Evolutionary conservation across 345 rosid species (phyloP).

Genomic region (Bruguiera parviflora): DNA sequence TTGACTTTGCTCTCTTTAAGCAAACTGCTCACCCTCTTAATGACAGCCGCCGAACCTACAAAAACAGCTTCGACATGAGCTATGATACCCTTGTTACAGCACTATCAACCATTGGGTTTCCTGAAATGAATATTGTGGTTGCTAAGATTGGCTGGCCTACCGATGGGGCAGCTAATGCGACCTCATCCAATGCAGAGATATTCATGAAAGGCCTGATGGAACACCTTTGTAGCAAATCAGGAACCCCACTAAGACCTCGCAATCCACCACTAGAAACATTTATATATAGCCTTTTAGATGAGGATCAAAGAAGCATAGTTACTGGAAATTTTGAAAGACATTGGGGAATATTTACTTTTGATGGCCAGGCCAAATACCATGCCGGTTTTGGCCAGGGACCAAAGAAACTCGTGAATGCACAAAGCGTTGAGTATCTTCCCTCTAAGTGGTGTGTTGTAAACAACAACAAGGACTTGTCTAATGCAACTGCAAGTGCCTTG

Average conservation of each 20-base stretch:
- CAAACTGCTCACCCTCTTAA: slow-evolving; percentile 45
- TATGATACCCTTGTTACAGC: slow-evolving; percentile 63
- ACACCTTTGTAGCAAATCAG: slow-evolving; percentile 60
- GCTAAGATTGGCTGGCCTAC: slow-evolving; percentile 94
- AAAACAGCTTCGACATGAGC: slow-evolving; percentile 72
- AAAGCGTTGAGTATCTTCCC: slow-evolving; percentile 67
- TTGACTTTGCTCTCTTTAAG: slow-evolving; percentile 67
- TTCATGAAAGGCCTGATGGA: slow-evolving; percentile 62
- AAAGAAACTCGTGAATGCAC: slow-evolving; percentile 56
- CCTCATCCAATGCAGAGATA: slow-evolving; percentile 45
- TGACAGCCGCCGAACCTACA: slow-evolving; percentile 58
- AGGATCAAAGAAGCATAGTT: slow-evolving; percentile 54
- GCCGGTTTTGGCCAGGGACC: slow-evolving; percentile 55
- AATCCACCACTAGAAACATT: slow-evolving; percentile 60
- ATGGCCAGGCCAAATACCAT: slow-evolving; percentile 84
- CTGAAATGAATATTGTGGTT: slow-evolving; percentile 55
- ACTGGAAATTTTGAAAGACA: slow-evolving; percentile 80
- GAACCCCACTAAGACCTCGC: slow-evolving; percentile 52
- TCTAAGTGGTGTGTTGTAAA: slow-evolving; percentile 83
- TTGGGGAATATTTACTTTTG: slow-evolving; percentile 90
- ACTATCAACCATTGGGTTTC: slow-evolving; percentile 57
- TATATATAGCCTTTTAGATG: slow-evolving; percentile 71
- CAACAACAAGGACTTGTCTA: slow-evolving; percentile 64
- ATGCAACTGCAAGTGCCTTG: slow-evolving; percentile 55
- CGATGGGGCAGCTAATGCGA: slow-evolving; percentile 78